Evolutionary conservation across 441 rosid species (phyloP).

Genomic region (Arabidopsis lyrata): DNA sequence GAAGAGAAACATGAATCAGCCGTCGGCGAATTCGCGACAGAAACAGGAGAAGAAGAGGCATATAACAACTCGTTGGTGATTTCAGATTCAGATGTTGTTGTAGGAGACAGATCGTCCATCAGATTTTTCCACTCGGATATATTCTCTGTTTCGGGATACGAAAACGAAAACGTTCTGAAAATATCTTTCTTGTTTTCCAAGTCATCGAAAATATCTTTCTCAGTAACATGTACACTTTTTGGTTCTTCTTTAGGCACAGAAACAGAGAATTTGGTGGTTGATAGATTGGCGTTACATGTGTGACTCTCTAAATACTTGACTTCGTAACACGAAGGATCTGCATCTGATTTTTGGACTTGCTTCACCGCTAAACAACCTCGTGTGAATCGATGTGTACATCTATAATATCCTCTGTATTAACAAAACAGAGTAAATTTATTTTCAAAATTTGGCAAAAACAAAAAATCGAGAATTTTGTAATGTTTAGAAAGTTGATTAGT

Average conservation of each 20-base stretch:
- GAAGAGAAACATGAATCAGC: constrained; percentile 51
- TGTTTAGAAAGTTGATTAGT: background rate
- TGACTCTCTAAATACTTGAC: constrained; percentile 61
- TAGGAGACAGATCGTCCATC: constrained; percentile 43
- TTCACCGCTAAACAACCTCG: constrained; percentile 69
- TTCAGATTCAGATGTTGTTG: constrained; percentile 50
- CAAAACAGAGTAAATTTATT: constrained; percentile 6
- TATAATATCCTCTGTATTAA: constrained; percentile 60
- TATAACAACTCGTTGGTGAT: constrained; percentile 51
- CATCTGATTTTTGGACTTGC: constrained; percentile 65
- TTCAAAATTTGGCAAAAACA: background rate
- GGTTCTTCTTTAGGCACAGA: background rate
- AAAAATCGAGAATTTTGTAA: background rate
- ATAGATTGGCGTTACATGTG: constrained; percentile 49
- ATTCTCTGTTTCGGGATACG: constrained; percentile 36
- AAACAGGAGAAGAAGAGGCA: constrained; percentile 45
- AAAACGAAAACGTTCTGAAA: constrained; percentile 50
- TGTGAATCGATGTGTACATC: constrained; percentile 60
- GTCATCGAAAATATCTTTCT: constrained; percentile 37
- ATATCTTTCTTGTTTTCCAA: constrained; percentile 39
- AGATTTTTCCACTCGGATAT: constrained; percentile 30
- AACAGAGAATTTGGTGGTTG: constrained; percentile 9
- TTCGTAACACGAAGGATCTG: constrained; percentile 49
- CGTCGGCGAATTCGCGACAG: constrained; percentile 49
- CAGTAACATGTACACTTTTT: constrained; percentile 1